These are phyloP conservation scores for Naganishia kalamii DNA, from an alignment of 768 basidiomycete species.

Conservation along the genomic window DNA sequence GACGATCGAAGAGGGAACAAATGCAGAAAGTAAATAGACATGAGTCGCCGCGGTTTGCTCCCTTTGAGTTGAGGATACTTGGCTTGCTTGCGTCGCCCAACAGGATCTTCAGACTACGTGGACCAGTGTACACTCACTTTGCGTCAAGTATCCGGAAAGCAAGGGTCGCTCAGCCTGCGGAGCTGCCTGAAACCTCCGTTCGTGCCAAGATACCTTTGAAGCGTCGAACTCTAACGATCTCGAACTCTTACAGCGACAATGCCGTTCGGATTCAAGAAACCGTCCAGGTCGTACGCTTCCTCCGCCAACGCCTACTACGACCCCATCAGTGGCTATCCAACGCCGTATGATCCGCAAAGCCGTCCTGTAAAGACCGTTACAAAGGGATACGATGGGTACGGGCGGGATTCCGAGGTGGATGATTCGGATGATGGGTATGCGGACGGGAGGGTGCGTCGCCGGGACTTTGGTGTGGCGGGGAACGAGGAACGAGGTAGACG, in stretches of 20 bases:
- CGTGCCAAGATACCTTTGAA: too few species aligned
- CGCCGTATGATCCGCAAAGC: conserved; percentile 4
- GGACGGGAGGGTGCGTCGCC: neutral
- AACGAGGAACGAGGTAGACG: neutral
- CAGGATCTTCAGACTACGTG: too few species aligned
- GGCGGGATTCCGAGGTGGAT: neutral
- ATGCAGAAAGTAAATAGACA: too few species aligned
- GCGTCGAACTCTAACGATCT: too few species aligned
- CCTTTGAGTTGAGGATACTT: too few species aligned
- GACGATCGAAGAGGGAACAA: too few species aligned
- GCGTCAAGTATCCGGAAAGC: too few species aligned
- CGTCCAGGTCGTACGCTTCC: conserved; percentile 17
- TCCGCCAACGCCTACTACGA: conserved; percentile 14
- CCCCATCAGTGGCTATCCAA: conserved; percentile 17
- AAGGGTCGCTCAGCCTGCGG: too few species aligned
- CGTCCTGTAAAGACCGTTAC: neutral
- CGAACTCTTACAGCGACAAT: conserved; percentile 1
- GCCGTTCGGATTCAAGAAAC: conserved; percentile 21
- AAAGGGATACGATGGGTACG: conserved; percentile 7
- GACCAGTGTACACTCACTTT: too few species aligned
- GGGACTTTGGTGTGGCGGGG: neutral
- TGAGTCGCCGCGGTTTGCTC: too few species aligned
- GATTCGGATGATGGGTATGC: neutral
- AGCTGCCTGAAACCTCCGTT: too few species aligned
- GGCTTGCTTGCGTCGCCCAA: too few species aligned